Conservation (phyloP, 345 rosid genomes). For the Fremontodendron californicum region DNA sequence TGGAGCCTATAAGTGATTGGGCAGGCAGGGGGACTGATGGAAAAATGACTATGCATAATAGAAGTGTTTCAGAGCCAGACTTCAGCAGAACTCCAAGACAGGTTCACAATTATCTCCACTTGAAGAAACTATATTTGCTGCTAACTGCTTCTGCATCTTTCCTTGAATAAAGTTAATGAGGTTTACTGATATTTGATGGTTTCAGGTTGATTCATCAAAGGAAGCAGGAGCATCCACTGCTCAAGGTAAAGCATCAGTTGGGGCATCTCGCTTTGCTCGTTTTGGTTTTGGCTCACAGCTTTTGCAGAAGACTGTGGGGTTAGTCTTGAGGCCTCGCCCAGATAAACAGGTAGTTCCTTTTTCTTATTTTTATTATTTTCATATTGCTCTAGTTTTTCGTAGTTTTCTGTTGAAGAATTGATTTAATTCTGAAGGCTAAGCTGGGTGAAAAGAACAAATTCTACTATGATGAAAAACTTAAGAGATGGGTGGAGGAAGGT, state of each 20-base stretch:
- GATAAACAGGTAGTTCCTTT: conserved; percentile 54
- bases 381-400: too few relatives aligned
- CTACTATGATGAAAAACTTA: conserved; percentile 84
- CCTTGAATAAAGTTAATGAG: conserved; percentile 7
- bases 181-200: conserved; percentile 14
- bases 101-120: conserved; percentile 31
- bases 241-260: conserved; percentile 52
- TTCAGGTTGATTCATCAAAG: conserved; percentile 56
- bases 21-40: too few relatives aligned
- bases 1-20: conserved; percentile 71
- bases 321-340: too few relatives aligned
- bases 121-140: background rate
- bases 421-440: conserved; percentile 86
- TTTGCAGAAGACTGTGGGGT: too few relatives aligned
- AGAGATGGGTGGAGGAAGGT: conserved; percentile 98
- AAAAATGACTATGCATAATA: too few relatives aligned
- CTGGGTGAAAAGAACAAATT: conserved; percentile 84
- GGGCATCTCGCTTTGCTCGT: conserved; percentile 69
- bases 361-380: background rate
- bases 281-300: too few relatives aligned
- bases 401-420: too few relatives aligned
- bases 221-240: conserved; percentile 42
- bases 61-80: too few relatives aligned
- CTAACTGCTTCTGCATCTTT: conserved; percentile 11
- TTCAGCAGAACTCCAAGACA: too few relatives aligned